Conservation (phyloP, 805 yeast genomes). For the Metschnikowia anglica region DNA sequence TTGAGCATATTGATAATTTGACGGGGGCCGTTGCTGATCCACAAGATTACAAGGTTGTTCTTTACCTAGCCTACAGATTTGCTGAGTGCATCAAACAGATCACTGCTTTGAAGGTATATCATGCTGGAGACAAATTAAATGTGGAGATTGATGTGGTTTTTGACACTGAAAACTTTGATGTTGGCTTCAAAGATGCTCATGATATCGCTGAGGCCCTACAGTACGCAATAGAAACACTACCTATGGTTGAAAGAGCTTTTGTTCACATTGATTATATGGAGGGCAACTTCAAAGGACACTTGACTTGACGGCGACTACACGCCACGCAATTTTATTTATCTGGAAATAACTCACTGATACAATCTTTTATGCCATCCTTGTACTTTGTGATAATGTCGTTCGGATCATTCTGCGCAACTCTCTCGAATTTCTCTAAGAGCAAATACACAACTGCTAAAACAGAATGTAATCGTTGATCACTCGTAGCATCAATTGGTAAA, state of each 20-base stretch:
- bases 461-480: background rate
- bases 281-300: conserved; percentile 44
- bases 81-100: conserved; percentile 64
- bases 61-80: conserved; percentile 67
- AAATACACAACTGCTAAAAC: conserved; percentile 19
- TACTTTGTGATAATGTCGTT: conserved; percentile 34
- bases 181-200: conserved; percentile 65
- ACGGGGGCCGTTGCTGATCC: conserved; percentile 71
- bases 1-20: conserved; percentile 70
- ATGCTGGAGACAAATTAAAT: conserved; percentile 72
- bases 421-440: conserved; percentile 30
- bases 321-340: background rate
- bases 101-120: conserved; percentile 69
- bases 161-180: conserved; percentile 39
- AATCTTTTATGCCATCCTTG: conserved; percentile 23
- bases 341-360: conserved; percentile 14
- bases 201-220: conserved; percentile 81
- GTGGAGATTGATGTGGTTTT: conserved; percentile 75
- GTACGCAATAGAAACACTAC: conserved; percentile 74
- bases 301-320: conserved; percentile 22
- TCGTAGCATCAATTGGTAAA: background rate
- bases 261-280: conserved; percentile 71
- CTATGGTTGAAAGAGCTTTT: conserved; percentile 76
- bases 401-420: conserved; percentile 28
- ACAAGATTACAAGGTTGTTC: conserved; percentile 60